phyloP scores from a whole-genome alignment of 108 stramenopile species.

The Skeletonema tropicum region DNA sequence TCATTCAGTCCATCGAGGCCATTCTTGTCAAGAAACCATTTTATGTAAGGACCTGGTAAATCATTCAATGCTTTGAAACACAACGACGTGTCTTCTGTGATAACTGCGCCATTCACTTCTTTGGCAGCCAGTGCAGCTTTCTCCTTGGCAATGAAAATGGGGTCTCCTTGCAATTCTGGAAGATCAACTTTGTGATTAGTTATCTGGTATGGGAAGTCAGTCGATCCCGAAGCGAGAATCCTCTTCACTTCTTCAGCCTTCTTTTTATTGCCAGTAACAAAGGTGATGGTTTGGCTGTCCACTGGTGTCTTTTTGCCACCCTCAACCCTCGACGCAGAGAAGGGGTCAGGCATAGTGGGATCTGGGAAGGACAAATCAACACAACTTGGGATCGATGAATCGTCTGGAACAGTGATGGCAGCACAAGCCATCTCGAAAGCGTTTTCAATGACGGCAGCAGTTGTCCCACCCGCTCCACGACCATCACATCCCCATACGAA shows the following conservation, averaged over 20 bases:
- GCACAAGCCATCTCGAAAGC: conserved; percentile 69
- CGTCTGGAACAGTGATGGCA: conserved; percentile 29
- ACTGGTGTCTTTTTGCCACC: conserved; percentile 1
- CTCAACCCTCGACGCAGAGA: conserved; percentile 44
- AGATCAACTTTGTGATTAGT: conserved; percentile 88
- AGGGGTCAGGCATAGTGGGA: conserved; percentile 62
- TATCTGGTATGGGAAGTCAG: conserved; percentile 72
- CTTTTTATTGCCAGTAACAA: conserved; percentile 99
- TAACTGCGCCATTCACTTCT: conserved; percentile 84
- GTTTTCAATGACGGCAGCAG: conserved; percentile 44
- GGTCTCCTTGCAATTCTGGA: conserved; percentile 96
- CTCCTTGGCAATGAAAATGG: conserved; percentile 91
- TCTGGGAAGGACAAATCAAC: conserved; percentile 80
- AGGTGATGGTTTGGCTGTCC: conserved; percentile 61
- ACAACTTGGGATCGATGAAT: conserved; percentile 45
- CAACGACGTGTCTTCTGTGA: conserved; percentile 96
- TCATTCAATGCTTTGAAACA: conserved; percentile 96
- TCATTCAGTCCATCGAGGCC: conserved; percentile 93
- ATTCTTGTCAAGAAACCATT: conserved; percentile 96
- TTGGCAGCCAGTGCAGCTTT: conserved; percentile 92
- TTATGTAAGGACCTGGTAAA: conserved; percentile 96
- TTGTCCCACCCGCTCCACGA: conserved; percentile 28
- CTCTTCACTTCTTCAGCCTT: conserved; percentile 94
- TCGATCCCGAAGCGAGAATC: conserved; percentile 55
- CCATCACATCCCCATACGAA: conserved; percentile 76